These are phyloP conservation scores for Thielaviopsis punctulata DNA, from an alignment of 2,329 filamentous ascomycete species.

Conservation along the genomic window DNA sequence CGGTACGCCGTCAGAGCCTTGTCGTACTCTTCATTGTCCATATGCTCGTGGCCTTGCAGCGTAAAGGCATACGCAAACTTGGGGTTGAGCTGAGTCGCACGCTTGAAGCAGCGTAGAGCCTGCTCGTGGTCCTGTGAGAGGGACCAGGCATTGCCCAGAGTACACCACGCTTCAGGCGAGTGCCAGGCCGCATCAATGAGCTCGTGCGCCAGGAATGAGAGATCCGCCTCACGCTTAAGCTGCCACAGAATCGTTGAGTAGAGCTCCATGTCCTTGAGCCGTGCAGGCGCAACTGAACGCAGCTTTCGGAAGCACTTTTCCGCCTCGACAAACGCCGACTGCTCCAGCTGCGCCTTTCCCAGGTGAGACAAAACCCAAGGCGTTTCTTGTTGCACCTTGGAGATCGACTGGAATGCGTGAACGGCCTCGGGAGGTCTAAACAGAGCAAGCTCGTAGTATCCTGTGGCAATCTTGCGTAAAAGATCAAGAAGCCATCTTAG, in stretches of 20 bases:
- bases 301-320: conserved; percentile 74
- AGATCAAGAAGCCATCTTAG: conserved; percentile 63
- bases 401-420: conserved; percentile 52
- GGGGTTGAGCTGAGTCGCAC: conserved; percentile 77
- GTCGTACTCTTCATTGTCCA: conserved; percentile 92
- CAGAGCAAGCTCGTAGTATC: conserved; percentile 60
- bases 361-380: conserved; percentile 88
- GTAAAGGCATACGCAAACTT: conserved; percentile 93
- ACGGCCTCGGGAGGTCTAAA: conserved; percentile 68
- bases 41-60: conserved; percentile 86
- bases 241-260: conserved; percentile 99
- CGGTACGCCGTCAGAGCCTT: conserved; percentile 82
- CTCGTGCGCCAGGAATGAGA: conserved; percentile 84
- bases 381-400: conserved; percentile 64
- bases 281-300: conserved; percentile 61
- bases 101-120: conserved; percentile 83
- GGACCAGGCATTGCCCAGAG: conserved; percentile 87
- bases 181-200: conserved; percentile 74
- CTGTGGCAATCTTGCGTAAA: conserved; percentile 64
- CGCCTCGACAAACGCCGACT: conserved; percentile 68
- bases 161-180: conserved; percentile 91
- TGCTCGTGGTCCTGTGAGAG: conserved; percentile 85
- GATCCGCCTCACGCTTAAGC: conserved; percentile 74
- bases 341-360: conserved; percentile 81
- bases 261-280: conserved; percentile 89